Conservation (phyloP, 306 rosid species). For the Pterocarpus santalinus region DNA sequence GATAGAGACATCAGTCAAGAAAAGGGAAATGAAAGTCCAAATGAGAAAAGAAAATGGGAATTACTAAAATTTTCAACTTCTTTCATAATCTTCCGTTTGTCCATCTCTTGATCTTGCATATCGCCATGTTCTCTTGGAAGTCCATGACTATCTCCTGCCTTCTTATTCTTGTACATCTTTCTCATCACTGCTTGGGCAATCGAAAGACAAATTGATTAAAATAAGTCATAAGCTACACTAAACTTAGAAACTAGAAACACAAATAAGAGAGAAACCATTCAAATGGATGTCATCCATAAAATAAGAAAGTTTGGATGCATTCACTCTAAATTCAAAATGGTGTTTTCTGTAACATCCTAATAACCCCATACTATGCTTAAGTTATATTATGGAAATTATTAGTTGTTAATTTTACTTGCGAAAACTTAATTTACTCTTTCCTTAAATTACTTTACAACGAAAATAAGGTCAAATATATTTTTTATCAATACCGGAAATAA, state of each 20-base stretch:
- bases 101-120: conserved; percentile 41
- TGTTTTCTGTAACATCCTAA: no score
- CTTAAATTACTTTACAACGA: no score
- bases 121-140: conserved; percentile 14
- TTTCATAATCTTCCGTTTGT: conserved; percentile 56
- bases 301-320: neutral
- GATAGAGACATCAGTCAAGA: neutral
- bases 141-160: conserved; percentile 22
- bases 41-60: conserved; percentile 8
- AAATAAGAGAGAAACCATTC: neutral
- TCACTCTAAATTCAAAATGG: no score
- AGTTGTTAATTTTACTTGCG: no score
- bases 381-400: no score
- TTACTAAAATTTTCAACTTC: conserved; percentile 56
- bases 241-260: neutral
- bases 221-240: neutral
- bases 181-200: conserved; percentile 21
- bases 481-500: no score
- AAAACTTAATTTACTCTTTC: no score
- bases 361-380: no score
- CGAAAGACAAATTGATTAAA: conserved; percentile 4
- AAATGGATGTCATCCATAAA: neutral
- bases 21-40: neutral
- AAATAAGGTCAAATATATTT: no score
- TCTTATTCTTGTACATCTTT: conserved; percentile 51